Base-by-base conservation (phyloP, 768 basidiomycete species). In the Termitomyces sp. region DNA sequence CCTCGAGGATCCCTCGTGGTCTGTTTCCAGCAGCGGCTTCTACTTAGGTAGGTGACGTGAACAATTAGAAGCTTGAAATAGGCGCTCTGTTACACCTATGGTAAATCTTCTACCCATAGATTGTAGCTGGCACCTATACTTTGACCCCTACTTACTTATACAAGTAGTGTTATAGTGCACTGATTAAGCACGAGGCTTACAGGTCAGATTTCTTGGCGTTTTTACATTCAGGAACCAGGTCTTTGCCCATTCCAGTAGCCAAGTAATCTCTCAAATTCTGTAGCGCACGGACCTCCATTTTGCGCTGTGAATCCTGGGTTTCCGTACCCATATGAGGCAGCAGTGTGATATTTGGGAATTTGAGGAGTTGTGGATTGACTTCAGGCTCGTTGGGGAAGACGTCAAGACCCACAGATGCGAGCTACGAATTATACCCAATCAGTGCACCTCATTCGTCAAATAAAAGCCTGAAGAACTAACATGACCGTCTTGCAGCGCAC, bases 321-420 rank as follows among this genome's bases (percentile, higher is more conserved):
- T 90, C 85, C 0, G 92, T 93, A 7, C 94, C 95, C 85, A 96
- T 86, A 68, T 96, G 95, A 0, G 94, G 95, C 19, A 98, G 78
- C 9, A 98, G 76, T 30, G 87, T 87, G 58, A 92, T 85, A 59
- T 93, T 84, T 9, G 87, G 84, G 69, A 91, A 90, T n/a, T 81
- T 79, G 53, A 94, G 76, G 34, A 96, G 72, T 28, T 85, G 81
- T 4, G 89, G 86, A 62, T 93, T 87, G 41, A 93, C 83, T 45
- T 79, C 68, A 1, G 93, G 93, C 65, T 93, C 91, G 70, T 93
- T 78, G 10, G 92, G 90, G 69, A 78, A 93, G 22, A 94, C 93
- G 61, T 95, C 92, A 37, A 95, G 74, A 14, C 93, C 93, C 19
- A 88, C 88, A 2, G 85, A 85, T 37, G 78, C 80, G 57, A 94